Evolutionary conservation across 2,329 filamentous ascomycete species (phyloP).

Genomic region (Aotearoamyces nothofagi): DNA sequence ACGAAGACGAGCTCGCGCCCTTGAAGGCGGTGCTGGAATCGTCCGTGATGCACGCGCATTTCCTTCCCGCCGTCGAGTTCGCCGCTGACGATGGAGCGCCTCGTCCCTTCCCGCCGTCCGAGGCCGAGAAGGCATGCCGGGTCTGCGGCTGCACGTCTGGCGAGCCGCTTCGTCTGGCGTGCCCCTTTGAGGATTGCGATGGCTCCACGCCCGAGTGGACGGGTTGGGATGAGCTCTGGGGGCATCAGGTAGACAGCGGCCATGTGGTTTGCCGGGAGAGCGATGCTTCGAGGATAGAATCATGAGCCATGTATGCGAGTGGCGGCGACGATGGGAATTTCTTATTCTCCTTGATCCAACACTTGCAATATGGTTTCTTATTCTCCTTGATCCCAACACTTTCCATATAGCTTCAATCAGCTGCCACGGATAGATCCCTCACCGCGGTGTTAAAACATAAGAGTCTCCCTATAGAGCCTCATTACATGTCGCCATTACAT

Average conservation of each 20-base stretch:
- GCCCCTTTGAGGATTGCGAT: background rate
- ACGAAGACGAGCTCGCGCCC: background rate
- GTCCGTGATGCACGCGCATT: slow-evolving; percentile 1
- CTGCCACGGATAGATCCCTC: too few relatives aligned
- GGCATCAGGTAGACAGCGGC: background rate
- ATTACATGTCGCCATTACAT: too few relatives aligned
- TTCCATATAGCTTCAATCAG: too few relatives aligned
- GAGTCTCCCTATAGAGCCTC: too few relatives aligned
- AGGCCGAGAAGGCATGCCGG: background rate
- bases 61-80: background rate
- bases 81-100: background rate
- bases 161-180: background rate
- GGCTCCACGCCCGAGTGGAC: background rate
- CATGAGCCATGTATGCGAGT: too few relatives aligned
- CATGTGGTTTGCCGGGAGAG: background rate
- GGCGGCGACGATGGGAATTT: too few relatives aligned
- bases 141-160: background rate
- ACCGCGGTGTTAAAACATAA: too few relatives aligned
- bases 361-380: too few relatives aligned
- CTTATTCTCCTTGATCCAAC: too few relatives aligned
- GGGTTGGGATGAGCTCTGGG: background rate
- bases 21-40: background rate
- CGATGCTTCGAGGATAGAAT: background rate
- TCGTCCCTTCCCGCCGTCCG: background rate
- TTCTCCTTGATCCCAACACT: too few relatives aligned